A percentile compares a stretch with the other conserved stretches of the same genome.
phyloP scores from a whole-genome alignment of 2,329 filamentous ascomycete species.

The Cladosporium colombiae region DNA sequence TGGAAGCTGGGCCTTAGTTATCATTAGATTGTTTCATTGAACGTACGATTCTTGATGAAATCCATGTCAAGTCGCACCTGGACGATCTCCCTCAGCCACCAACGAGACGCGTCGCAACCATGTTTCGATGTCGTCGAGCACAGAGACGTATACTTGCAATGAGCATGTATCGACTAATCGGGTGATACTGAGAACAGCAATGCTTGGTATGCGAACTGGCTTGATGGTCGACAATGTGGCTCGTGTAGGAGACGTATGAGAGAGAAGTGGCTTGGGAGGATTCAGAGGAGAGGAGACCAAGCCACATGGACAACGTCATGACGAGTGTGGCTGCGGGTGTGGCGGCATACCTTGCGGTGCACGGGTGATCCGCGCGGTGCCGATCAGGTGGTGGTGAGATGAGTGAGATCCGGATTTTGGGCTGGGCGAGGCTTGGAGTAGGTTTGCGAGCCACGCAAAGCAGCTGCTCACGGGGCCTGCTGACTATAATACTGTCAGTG shows the following conservation, averaged over 20 bases:
- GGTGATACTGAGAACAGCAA: neutral
- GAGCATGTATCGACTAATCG: neutral
- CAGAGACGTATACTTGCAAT: neutral
- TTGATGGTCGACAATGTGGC: neutral
- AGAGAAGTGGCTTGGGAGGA: neutral
- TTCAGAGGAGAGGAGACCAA: neutral
- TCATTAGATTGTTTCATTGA: neutral
- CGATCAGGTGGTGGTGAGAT: neutral
- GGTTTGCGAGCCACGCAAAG: neutral
- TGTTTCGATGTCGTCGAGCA: neutral
- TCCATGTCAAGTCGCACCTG: neutral
- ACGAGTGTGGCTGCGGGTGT: neutral
- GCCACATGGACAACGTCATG: neutral
- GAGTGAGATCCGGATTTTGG: neutral
- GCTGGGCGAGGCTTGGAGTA: conserved; percentile 8
- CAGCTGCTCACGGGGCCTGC: neutral
- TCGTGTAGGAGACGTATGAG: neutral
- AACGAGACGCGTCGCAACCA: neutral
- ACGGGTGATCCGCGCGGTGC: neutral
- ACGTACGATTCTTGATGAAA: neutral
- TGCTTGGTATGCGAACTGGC: neutral
- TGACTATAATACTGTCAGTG: neutral
- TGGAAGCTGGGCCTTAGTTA: neutral
- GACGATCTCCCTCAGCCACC: neutral
- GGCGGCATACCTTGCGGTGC: neutral